Base-by-base conservation (phyloP, 2,329 filamentous ascomycete species). In the Delphinella strobiligena region DNA sequence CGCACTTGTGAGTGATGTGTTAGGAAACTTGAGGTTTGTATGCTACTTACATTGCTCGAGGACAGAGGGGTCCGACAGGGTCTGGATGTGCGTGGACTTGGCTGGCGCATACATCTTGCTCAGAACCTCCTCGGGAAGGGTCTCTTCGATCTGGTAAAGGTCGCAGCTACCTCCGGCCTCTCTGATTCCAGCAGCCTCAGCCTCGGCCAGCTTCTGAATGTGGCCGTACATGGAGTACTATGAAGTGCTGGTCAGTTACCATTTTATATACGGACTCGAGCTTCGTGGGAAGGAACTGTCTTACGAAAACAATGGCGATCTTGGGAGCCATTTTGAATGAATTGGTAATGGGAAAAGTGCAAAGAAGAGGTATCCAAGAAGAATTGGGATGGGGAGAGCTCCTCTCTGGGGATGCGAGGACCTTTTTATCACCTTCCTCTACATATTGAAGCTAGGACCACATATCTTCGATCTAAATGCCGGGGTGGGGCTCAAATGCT, bases 161-260 rank as follows among this genome's bases (percentile, higher is more conserved):
- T 89, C 82, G 63, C 70, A 86, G 33, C 70, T 67, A 49, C 88
- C 88, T 49, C 91, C 91, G 47, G 86, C 87, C 56, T 80, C 77
- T 67, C 88, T 80, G 56, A 95, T 84, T 59, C 91, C 91, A 56
- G 74, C 78, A 72, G 88, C 83, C 71, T 96, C 88, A 48, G 87
- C 86, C 62, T 91, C 78, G 55, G 89, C 91, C 54, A 95, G 63
- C 59, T 78, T 67, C 64, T 73, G 68, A 65, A 95, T 81, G 68
- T 95, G 88, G 66, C 91, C 89, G 67, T 91, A 93, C 75, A 87
- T 83, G 51, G 86, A 93, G 70, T 93, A 93, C 84, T 91, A 24
- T 29, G 39, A 29, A 9, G 27, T 39, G 11, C 16, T 29, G 18
- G 32, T 45, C 31, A 45, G 38, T 24, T 12, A 16, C 17, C 31